These are phyloP conservation scores for Sesbania bispinosa DNA, from an alignment of 306 rosid genomes.

Conservation along the genomic window DNA sequence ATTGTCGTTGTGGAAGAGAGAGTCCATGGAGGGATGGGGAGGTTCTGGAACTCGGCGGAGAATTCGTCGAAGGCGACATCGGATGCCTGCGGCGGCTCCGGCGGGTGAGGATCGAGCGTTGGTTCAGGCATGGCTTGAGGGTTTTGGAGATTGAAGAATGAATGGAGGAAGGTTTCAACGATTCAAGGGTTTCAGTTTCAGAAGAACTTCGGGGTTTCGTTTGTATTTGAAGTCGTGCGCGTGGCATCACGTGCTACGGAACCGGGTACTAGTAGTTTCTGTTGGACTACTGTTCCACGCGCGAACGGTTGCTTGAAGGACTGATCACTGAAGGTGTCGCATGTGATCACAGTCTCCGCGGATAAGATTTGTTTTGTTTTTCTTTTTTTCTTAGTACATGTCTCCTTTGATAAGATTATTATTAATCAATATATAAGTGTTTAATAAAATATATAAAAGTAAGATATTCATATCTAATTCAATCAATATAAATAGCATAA, in stretches of 20 bases:
- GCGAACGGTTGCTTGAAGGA: too few species aligned
- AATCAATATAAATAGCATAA: too few species aligned
- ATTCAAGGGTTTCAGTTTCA: neutral
- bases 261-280: neutral
- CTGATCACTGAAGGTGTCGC: too few species aligned
- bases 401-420: too few species aligned
- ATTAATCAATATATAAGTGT: too few species aligned
- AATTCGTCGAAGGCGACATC: slow-evolving; percentile 26
- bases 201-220: neutral
- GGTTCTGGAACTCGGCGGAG: slow-evolving; percentile 37
- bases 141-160: neutral
- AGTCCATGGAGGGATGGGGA: slow-evolving; percentile 58
- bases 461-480: too few species aligned
- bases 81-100: neutral
- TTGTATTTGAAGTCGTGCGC: slow-evolving; percentile 4
- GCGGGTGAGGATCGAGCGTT: neutral
- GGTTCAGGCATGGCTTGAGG: slow-evolving; percentile 37
- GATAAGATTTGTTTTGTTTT: too few species aligned
- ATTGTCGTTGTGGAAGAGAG: slow-evolving; percentile 33
- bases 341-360: neutral
- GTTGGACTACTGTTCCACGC: neutral
- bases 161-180: neutral
- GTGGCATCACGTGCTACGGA: slow-evolving; percentile 5
- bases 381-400: too few species aligned
- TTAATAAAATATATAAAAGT: too few species aligned